Evolutionary conservation across 2,329 filamentous ascomycete species (phyloP).

Genomic region (Colletotrichum sp.): DNA sequence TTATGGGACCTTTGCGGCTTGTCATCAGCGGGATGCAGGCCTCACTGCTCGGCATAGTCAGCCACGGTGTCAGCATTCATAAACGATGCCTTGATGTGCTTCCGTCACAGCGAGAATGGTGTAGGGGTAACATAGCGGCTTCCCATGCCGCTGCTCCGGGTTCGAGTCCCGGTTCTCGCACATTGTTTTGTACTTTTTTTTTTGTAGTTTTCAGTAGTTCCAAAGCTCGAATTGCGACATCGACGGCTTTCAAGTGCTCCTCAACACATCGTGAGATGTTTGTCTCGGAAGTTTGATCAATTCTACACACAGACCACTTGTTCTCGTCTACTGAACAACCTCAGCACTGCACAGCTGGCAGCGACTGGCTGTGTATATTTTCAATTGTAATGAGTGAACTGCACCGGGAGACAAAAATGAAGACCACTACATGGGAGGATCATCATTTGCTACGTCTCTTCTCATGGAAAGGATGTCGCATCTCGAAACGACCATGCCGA

Average conservation of each 20-base stretch:
- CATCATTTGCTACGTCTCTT: background rate
- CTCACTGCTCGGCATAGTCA: background rate
- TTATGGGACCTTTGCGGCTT: background rate
- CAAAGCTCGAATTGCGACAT: background rate
- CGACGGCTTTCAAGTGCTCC: background rate
- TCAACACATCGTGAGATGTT: background rate
- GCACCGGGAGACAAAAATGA: background rate
- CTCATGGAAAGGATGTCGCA: background rate
- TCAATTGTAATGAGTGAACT: background rate
- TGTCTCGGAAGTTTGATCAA: background rate
- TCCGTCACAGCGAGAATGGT: background rate
- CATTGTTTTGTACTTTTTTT: background rate
- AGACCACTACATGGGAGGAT: background rate
- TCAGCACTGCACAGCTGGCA: background rate
- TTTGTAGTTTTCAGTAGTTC: background rate
- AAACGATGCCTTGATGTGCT: accelerated
- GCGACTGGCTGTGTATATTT: background rate
- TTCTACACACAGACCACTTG: background rate
- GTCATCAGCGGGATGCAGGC: background rate
- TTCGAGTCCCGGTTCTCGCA: slow-evolving; percentile 18
- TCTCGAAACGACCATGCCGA: background rate
- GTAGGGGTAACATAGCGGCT: slow-evolving; percentile 20
- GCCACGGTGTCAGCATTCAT: background rate
- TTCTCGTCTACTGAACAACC: background rate
- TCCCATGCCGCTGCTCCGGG: slow-evolving; percentile 7